These are phyloP conservation scores for Pholiota microspora DNA, from an alignment of 768 basidiomycete species.

Conservation along the genomic window DNA sequence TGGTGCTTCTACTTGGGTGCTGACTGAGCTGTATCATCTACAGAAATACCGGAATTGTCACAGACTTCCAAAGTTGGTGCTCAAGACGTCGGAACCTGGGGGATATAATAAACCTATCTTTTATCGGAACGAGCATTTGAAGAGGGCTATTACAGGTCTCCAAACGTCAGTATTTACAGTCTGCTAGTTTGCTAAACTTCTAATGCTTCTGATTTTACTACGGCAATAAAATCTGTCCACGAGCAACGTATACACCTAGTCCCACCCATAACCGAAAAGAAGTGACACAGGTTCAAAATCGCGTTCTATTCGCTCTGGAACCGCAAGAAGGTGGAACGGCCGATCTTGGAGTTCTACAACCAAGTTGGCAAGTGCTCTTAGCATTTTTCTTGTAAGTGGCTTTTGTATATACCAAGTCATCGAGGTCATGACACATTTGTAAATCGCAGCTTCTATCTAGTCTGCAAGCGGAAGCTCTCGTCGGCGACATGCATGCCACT, in stretches of 20 bases:
- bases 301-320: conserved; percentile 1
- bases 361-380: not conserved
- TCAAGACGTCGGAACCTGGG: not conserved
- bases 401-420: not conserved
- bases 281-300: not conserved
- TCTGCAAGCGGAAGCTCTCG: not conserved
- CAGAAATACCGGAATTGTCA: conserved; percentile 2
- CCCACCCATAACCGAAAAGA: not conserved
- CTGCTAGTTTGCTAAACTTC: not conserved
- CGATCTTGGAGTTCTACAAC: not conserved
- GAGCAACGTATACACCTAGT: not conserved
- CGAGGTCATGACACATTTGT: not conserved
- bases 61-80: not conserved
- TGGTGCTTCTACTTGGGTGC: not conserved
- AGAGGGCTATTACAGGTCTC: not conserved
- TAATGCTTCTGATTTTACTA: not conserved
- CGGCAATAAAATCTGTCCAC: not conserved
- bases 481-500: not conserved
- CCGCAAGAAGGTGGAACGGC: not conserved
- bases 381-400: not conserved
- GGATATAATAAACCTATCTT: not conserved
- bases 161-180: not conserved
- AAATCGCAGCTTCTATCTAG: not conserved
- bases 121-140: not conserved
- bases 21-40: not conserved